Evolutionary conservation across 768 basidiomycete genomes (phyloP).

Genomic region (Auricularia cornea): DNA sequence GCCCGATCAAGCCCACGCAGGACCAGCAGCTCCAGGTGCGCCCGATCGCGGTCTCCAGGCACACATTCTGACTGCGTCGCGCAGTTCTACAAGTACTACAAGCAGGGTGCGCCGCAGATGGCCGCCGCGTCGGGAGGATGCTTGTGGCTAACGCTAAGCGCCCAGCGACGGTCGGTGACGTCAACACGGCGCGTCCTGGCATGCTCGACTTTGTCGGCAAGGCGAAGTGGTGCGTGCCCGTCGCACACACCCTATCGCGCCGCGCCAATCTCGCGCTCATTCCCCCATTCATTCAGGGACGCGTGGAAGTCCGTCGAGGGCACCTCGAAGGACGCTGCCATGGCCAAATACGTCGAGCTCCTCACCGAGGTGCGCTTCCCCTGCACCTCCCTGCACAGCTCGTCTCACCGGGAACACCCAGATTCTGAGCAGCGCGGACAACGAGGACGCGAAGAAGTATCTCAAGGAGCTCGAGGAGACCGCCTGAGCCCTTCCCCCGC

Average conservation of each 20-base stretch:
- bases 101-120: constrained; percentile 58
- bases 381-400: constrained; percentile 13
- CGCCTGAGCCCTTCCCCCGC: not conserved
- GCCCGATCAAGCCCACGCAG: constrained; percentile 63
- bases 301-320: constrained; percentile 79
- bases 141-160: not conserved
- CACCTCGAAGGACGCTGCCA: constrained; percentile 60
- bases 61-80: not conserved
- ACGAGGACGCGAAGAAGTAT: constrained; percentile 46
- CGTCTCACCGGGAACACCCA: constrained; percentile 21
- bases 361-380: constrained; percentile 51
- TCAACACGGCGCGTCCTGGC: constrained; percentile 55
- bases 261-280: constrained; percentile 6
- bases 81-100: constrained; percentile 91
- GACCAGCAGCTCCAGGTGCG: constrained; percentile 76
- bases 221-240: constrained; percentile 80
- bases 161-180: constrained; percentile 67
- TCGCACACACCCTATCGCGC: not conserved
- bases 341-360: constrained; percentile 63
- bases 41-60: constrained; percentile 2
- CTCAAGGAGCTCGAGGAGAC: constrained; percentile 49
- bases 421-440: constrained; percentile 47
- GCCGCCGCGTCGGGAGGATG: not conserved
- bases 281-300: constrained; percentile 43
- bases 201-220: constrained; percentile 80